phyloP scores from a whole-genome alignment of 148 eudicot species.

The Euryodendron excelsum region DNA sequence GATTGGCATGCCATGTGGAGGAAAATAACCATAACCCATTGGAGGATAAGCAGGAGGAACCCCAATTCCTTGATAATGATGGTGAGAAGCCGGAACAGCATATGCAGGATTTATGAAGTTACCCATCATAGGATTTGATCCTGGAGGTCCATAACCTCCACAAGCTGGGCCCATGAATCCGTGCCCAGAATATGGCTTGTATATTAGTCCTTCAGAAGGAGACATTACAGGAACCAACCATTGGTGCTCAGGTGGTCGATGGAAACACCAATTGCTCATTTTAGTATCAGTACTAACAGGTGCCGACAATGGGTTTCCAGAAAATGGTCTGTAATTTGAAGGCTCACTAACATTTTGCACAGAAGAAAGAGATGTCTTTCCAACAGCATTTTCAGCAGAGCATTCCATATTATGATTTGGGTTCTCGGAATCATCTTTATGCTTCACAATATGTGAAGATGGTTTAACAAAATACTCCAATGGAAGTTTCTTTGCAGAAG shows the following conservation, averaged over 20 bases:
- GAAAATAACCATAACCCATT: slow-evolving; percentile 55
- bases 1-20: slow-evolving; percentile 59
- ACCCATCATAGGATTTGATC: slow-evolving; percentile 34
- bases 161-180: slow-evolving; percentile 42
- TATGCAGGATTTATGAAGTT: slow-evolving; percentile 40
- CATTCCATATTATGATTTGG: slow-evolving; percentile 40
- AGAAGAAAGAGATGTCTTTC: slow-evolving; percentile 35
- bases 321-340: slow-evolving; percentile 27
- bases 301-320: slow-evolving; percentile 20
- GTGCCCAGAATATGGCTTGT: slow-evolving; percentile 82
- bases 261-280: slow-evolving; percentile 46
- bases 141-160: slow-evolving; percentile 45
- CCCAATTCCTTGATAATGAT: slow-evolving; percentile 47
- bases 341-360: slow-evolving; percentile 43
- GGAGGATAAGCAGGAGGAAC: slow-evolving; percentile 43
- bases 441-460: slow-evolving; percentile 26
- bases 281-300: slow-evolving; percentile 37
- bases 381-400: slow-evolving; percentile 61
- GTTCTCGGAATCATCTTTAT: slow-evolving; percentile 42
- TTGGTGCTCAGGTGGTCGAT: slow-evolving; percentile 65
- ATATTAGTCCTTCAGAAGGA: slow-evolving; percentile 88
- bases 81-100: slow-evolving; percentile 39
- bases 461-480: slow-evolving; percentile 44
- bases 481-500: slow-evolving; percentile 45
- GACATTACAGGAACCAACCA: slow-evolving; percentile 93